Evolutionary conservation across 345 rosid genomes (phyloP).

Genomic region (Bruguiera parviflora): DNA sequence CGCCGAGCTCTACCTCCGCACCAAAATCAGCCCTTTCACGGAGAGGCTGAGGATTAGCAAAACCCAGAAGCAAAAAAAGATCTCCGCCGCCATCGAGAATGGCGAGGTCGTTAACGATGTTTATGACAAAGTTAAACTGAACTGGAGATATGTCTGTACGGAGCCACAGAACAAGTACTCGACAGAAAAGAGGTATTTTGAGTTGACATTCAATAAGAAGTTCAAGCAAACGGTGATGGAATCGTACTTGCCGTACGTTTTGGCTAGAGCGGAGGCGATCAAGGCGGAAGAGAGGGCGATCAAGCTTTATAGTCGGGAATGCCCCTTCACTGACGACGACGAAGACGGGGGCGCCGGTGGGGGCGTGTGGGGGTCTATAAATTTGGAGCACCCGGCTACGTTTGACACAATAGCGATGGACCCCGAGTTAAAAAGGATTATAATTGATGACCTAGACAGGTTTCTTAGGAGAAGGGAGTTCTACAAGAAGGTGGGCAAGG

Average conservation of each 20-base stretch:
- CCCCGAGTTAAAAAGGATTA: constrained; percentile 33
- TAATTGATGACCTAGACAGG: constrained; percentile 42
- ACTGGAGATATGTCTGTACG: constrained; percentile 28
- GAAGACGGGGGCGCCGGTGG: constrained; percentile 9
- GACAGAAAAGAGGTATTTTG: constrained; percentile 27
- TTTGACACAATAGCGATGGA: constrained; percentile 53
- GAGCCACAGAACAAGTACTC: constrained; percentile 12
- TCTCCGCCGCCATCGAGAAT: constrained; percentile 30
- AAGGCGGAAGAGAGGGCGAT: constrained; percentile 35
- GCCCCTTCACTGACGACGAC: constrained; percentile 21
- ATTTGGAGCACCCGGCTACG: constrained; percentile 48
- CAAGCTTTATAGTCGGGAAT: constrained; percentile 38
- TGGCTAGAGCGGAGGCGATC: constrained; percentile 27
- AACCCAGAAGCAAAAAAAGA: constrained; percentile 24
- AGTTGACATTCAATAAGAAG: constrained; percentile 39
- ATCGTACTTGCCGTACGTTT: constrained; percentile 31
- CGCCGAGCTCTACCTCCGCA: constrained; percentile 42
- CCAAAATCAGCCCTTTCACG: constrained; percentile 41
- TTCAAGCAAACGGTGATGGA: constrained; percentile 26
- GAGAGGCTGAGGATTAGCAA: constrained; percentile 42
- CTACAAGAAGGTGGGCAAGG: constrained; percentile 48
- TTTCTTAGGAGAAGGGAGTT: constrained; percentile 48
- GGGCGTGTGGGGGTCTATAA: constrained; percentile 41
- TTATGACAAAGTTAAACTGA: constrained; percentile 25
- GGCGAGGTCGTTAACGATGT: constrained; percentile 38